Percentiles rank a stretch among this genome's conserved stretches.
phyloP scores from a whole-genome alignment of 345 rosid genomes.

The Hibiscus trionum region DNA sequence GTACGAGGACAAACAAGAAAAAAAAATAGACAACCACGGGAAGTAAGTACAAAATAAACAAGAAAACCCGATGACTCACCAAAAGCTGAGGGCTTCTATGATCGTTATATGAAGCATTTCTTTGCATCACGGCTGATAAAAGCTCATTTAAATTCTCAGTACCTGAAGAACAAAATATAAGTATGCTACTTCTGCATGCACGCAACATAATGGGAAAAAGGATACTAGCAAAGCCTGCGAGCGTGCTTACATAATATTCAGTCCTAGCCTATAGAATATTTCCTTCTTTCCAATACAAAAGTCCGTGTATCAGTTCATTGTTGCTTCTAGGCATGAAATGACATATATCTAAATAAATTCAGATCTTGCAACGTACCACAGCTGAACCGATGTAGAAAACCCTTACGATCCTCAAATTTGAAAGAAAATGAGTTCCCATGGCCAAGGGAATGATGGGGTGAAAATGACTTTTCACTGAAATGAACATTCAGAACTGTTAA shows the following conservation, averaged over 20 bases:
- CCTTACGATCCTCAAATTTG: slow-evolving; percentile 79
- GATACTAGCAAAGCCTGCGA: background rate
- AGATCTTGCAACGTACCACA: slow-evolving; percentile 39
- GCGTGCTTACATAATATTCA: background rate
- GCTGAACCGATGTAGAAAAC: slow-evolving; percentile 82
- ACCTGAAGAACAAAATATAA: slow-evolving; percentile 21
- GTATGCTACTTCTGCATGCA: background rate
- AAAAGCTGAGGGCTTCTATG: slow-evolving; percentile 55
- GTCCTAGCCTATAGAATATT: background rate
- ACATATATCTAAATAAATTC: background rate
- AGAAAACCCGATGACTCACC: slow-evolving; percentile 33
- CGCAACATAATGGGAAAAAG: background rate
- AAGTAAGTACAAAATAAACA: background rate
- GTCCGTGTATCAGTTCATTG: background rate
- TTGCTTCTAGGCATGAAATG: background rate
- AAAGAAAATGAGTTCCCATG: slow-evolving; percentile 73
- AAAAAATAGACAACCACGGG: background rate
- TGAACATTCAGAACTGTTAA: slow-evolving; percentile 18
- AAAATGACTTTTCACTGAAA: slow-evolving; percentile 73
- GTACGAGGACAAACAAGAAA: background rate
- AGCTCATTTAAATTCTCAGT: slow-evolving; percentile 73
- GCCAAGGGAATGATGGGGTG: slow-evolving; percentile 64
- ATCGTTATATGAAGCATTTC: slow-evolving; percentile 43
- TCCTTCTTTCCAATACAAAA: background rate
- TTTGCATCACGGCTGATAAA: slow-evolving; percentile 51